A percentile compares a stretch with the other conserved stretches of the same genome.
Evolutionary conservation across 371 early-diverging fungal genomes (phyloP).

Genomic region (Rhizopus delemar): DNA sequence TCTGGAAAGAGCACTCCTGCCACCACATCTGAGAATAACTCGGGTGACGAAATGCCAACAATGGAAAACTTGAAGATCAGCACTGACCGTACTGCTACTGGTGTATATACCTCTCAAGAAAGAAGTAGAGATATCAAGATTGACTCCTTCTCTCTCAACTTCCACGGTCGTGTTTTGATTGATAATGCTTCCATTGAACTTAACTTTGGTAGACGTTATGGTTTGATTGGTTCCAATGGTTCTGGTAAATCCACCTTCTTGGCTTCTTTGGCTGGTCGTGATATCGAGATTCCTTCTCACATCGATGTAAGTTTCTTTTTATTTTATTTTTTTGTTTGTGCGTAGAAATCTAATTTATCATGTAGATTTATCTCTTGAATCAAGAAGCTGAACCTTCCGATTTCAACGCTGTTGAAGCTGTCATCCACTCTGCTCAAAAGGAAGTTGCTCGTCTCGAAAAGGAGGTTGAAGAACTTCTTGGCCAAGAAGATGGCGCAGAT

Average conservation of each 20-base stretch:
- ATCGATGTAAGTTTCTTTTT: conserved; percentile 75
- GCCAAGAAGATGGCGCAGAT: conserved; percentile 81
- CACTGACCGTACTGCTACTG: conserved; percentile 83
- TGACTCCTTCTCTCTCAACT: conserved; percentile 91
- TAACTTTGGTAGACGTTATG: conserved; percentile 97
- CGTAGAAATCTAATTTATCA: neutral
- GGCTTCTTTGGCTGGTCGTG: conserved; percentile 89
- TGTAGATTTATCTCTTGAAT: conserved; percentile 59
- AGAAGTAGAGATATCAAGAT: conserved; percentile 95
- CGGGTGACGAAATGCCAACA: conserved; percentile 33
- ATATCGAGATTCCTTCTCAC: conserved; percentile 94
- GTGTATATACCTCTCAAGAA: conserved; percentile 92
- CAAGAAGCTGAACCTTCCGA: conserved; percentile 93
- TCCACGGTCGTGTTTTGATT: conserved; percentile 91
- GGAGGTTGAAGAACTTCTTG: conserved; percentile 85
- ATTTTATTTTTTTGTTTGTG: neutral
- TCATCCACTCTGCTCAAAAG: conserved; percentile 85
- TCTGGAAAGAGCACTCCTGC: conserved; percentile 39
- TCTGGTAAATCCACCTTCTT: conserved; percentile 98
- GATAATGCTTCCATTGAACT: conserved; percentile 94
- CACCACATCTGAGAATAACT: conserved; percentile 33
- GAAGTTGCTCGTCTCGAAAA: conserved; percentile 89
- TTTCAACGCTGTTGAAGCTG: conserved; percentile 90
- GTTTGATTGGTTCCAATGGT: conserved; percentile 97
- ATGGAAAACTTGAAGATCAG: conserved; percentile 43